phyloP scores from a whole-genome alignment of 805 yeast genomes.

The Saturnispora mendoncae region DNA sequence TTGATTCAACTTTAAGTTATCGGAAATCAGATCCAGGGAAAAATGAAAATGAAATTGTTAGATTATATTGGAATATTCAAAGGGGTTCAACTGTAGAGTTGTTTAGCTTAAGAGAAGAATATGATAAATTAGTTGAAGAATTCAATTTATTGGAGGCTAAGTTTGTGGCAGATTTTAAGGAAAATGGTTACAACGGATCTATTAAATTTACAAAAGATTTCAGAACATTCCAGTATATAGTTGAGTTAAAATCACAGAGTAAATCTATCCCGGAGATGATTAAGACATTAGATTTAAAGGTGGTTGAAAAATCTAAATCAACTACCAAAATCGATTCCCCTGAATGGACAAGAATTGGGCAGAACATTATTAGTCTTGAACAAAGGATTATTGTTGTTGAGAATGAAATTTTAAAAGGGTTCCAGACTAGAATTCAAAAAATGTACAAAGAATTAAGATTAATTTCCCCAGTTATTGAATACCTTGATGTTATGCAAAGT shows the following conservation, averaged over 20 bases:
- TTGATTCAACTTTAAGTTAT: constrained; percentile 16
- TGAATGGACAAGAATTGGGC: constrained; percentile 48
- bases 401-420: constrained; percentile 36
- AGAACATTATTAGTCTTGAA: constrained; percentile 35
- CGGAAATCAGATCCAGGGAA: constrained; percentile 15
- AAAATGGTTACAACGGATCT: constrained; percentile 22
- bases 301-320: constrained; percentile 22
- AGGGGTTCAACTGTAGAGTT: constrained; percentile 18
- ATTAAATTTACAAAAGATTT: constrained; percentile 21
- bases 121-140: constrained; percentile 15
- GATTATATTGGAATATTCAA: constrained; percentile 23
- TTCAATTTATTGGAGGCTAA: constrained; percentile 10
- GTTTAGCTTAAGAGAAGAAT: constrained; percentile 15
- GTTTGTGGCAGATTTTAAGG: constrained; percentile 10
- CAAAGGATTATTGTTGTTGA: constrained; percentile 49
- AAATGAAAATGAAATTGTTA: constrained; percentile 21
- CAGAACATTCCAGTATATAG: constrained; percentile 21
- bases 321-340: constrained; percentile 31
- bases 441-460: constrained; percentile 39
- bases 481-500: constrained; percentile 62
- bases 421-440: constrained; percentile 40
- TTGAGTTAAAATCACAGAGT: constrained; percentile 23
- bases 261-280: constrained; percentile 18
- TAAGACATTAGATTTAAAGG: constrained; percentile 11
- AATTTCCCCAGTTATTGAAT: constrained; percentile 43